Conservation (phyloP, 345 rosid genomes). For the Gossypium arboreum region DNA sequence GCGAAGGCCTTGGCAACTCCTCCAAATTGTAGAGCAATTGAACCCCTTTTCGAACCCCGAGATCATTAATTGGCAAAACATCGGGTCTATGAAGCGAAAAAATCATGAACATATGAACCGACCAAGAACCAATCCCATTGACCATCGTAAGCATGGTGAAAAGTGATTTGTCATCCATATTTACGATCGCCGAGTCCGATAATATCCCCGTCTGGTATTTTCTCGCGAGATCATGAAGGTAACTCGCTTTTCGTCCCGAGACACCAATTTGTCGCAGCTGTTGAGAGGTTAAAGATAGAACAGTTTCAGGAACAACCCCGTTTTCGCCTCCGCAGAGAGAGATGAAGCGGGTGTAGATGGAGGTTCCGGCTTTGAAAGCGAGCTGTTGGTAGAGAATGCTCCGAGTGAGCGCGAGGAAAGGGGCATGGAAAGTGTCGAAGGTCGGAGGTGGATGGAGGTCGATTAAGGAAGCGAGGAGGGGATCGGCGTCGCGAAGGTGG, state of each 20-base stretch:
- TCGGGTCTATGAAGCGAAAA: constrained; percentile 95
- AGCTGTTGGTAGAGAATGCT: constrained; percentile 92
- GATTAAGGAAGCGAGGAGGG: constrained; percentile 58
- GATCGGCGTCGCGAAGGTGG: constrained; percentile 77
- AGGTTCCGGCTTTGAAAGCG: constrained; percentile 80
- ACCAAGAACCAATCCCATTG: constrained; percentile 98
- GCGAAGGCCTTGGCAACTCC: constrained; percentile 90
- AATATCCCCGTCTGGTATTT: constrained; percentile 84
- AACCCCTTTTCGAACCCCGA: constrained; percentile 85
- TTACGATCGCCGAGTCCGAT: constrained; percentile 72
- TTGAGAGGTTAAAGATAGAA: constrained; percentile 61
- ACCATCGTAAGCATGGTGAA: constrained; percentile 98
- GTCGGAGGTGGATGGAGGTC: constrained; percentile 66
- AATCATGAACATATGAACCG: constrained; percentile 97
- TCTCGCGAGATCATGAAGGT: constrained; percentile 89
- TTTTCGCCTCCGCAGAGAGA: constrained; percentile 75
- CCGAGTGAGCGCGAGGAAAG: constrained; percentile 80
- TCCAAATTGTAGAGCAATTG: constrained; percentile 68
- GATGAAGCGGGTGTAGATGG: constrained; percentile 87
- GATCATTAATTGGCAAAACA: constrained; percentile 88
- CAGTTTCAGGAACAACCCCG: constrained; percentile 69
- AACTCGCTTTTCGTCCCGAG: constrained; percentile 88
- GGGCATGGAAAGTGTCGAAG: constrained; percentile 72
- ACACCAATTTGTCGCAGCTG: constrained; percentile 90
- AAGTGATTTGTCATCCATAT: constrained; percentile 92